Percentiles rank a stretch among this genome's conserved stretches.
Evolutionary conservation across 2,329 filamentous ascomycete genomes (phyloP).

Genomic region (Calonectria ilicicola): DNA sequence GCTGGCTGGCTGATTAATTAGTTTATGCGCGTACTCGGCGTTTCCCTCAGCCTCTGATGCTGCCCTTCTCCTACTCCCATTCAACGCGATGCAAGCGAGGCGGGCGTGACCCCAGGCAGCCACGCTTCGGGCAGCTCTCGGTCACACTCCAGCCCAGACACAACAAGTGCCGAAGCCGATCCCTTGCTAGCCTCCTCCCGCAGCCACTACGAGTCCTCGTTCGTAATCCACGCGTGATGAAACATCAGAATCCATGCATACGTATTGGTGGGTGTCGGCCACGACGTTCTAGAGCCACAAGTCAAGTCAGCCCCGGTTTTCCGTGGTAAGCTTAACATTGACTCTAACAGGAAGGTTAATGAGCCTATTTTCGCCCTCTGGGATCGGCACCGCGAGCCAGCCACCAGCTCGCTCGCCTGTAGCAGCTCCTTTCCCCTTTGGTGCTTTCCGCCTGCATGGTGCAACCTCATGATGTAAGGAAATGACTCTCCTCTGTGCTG

Average conservation of each 20-base stretch:
- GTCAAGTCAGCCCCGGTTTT: neutral
- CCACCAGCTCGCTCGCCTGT: neutral
- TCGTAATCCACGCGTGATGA: slow-evolving; percentile 21
- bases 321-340: slow-evolving; percentile 23
- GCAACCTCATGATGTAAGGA: slow-evolving; percentile 12
- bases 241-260: slow-evolving; percentile 13
- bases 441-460: neutral
- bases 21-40: neutral
- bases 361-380: slow-evolving; percentile 2
- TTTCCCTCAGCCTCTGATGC: neutral
- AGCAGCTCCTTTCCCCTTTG: slow-evolving; percentile 3
- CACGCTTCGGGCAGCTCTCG: slow-evolving; percentile 1
- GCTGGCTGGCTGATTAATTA: no score
- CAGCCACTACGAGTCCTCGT: neutral
- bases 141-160: slow-evolving; percentile 3
- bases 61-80: neutral
- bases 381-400: slow-evolving; percentile 10
- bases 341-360: slow-evolving; percentile 22
- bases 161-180: slow-evolving; percentile 7
- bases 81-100: neutral
- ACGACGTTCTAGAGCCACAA: neutral
- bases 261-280: neutral
- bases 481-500: slow-evolving; percentile 4
- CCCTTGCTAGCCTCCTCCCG: neutral
- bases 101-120: neutral